Evolutionary conservation across 352 stramenopile genomes (phyloP), one percentile per base, ranked within the genome.

Genomic region (Pythium brachiatum): DNA sequence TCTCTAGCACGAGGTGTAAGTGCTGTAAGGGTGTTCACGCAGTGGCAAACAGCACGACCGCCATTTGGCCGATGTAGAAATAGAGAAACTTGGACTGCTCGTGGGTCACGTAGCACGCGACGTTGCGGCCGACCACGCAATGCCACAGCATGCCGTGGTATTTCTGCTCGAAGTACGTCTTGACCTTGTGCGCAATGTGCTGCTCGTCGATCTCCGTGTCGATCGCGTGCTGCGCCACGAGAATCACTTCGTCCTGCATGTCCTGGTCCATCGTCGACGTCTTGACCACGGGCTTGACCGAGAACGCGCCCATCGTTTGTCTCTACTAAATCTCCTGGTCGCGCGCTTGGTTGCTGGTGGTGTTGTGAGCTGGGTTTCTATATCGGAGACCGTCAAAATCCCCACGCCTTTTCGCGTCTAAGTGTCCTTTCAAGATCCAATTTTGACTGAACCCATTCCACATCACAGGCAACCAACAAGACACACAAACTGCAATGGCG

Each of bases 11-110:
- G 12, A 23, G 15, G 43, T 12, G 4, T 7, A 46, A 4, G 18
- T 46, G 13, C 13, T 5, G 44, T 53, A 25, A 26, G 29, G 23
- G 26, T 31, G 25, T 8, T 62, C 31, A 92, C 1, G 81, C 84
- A 8, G 83, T 96, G 21, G 86, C 88, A 51, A 98, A 98, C 23
- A 98, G 79, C 56, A 96, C 96, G 50, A 98, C 79, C 26, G 90
- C 94, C 74, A 95, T 96, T 70, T 98, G 94, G 20, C 94, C 94
- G 47, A 98, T 91, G 86, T 98, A 98, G 64, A 98, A 98, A 78
- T 98, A 98, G 55, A 97, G 90, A 64, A 98, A 98, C 72, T 97
- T 97, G 62, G 78, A 91, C 68, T 97, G 88, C 66, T 98, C 91
- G 66, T 98, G 92, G 2, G 93, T 97, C 15, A 98, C 94, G 67